phyloP scores from a whole-genome alignment of 176 grass and related monocot species.

The Oryza longistaminata region DNA sequence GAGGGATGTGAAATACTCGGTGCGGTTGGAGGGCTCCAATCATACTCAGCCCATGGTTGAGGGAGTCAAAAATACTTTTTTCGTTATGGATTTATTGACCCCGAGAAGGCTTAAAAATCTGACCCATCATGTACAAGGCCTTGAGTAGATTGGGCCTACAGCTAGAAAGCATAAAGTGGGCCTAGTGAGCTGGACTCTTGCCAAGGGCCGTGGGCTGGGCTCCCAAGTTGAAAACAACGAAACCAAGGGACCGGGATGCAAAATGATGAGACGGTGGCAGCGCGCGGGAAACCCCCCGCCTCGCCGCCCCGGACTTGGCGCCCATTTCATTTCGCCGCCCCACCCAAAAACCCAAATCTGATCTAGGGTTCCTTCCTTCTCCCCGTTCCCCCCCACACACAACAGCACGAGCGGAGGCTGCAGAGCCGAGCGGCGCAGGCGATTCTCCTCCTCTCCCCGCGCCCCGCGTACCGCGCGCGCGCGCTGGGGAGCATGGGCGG shows the following conservation, averaged over 20 bases:
- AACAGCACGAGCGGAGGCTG: not conserved
- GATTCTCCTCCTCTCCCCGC: not conserved
- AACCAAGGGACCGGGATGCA: not conserved
- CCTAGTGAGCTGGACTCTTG: too few species aligned
- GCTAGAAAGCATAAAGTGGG: too few species aligned
- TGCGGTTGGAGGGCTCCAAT: too few species aligned
- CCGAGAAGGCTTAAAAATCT: too few species aligned
- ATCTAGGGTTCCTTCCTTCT: slow-evolving; percentile 19
- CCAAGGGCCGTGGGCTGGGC: not conserved
- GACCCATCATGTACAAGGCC: too few species aligned
- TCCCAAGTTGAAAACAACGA: not conserved
- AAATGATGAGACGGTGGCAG: not conserved
- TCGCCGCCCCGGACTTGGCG: not conserved
- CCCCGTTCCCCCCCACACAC: not conserved
- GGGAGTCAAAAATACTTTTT: too few species aligned
- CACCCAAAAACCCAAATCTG: not conserved
- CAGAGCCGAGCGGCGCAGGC: not conserved
- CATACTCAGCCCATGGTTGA: too few species aligned
- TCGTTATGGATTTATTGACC: too few species aligned
- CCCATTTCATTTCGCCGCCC: not conserved
- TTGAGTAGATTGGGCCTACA: too few species aligned
- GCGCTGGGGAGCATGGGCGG: slow-evolving; percentile 18
- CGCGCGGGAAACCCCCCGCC: slow-evolving; percentile 2
- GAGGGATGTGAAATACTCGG: too few species aligned
- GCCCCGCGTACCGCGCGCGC: not conserved